phyloP scores from a whole-genome alignment of 495 filamentous ascomycete species.

The Entonaema liquescens region DNA sequence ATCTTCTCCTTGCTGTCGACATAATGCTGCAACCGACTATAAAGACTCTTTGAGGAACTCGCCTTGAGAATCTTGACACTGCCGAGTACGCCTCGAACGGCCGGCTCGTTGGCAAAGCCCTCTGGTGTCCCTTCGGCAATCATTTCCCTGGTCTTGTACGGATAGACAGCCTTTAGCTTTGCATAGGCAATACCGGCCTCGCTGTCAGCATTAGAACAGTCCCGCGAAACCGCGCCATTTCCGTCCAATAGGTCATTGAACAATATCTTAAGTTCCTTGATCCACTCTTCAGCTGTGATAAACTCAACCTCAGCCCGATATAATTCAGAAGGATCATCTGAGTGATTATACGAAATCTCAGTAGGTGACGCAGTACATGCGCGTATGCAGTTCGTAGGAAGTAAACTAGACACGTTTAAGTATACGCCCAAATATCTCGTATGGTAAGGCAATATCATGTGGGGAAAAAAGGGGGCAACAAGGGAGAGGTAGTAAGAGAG shows the following conservation, averaged over 20 bases:
- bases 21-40: constrained; percentile 38
- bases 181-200: constrained; percentile 68
- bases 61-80: constrained; percentile 53
- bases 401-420: constrained; percentile 35
- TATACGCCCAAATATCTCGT: neutral
- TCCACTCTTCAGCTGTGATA: constrained; percentile 65
- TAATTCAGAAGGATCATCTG: constrained; percentile 51
- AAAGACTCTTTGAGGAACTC: constrained; percentile 40
- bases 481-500: neutral
- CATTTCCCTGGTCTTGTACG: constrained; percentile 60
- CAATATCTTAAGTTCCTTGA: constrained; percentile 60
- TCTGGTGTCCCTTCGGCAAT: constrained; percentile 50
- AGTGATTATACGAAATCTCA: constrained; percentile 69
- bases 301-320: constrained; percentile 74
- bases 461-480: neutral
- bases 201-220: constrained; percentile 54
- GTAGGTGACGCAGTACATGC: constrained; percentile 73
- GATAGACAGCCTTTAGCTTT: constrained; percentile 73
- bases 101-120: constrained; percentile 48
- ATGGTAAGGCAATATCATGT: neutral
- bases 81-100: constrained; percentile 59
- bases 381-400: constrained; percentile 53
- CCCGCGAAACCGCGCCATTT: constrained; percentile 52
- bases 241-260: constrained; percentile 63
- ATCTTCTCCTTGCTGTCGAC: constrained; percentile 49